Evolutionary conservation across 495 filamentous ascomycete genomes (phyloP).

Genomic region (Saxophila tyrrhenica): DNA sequence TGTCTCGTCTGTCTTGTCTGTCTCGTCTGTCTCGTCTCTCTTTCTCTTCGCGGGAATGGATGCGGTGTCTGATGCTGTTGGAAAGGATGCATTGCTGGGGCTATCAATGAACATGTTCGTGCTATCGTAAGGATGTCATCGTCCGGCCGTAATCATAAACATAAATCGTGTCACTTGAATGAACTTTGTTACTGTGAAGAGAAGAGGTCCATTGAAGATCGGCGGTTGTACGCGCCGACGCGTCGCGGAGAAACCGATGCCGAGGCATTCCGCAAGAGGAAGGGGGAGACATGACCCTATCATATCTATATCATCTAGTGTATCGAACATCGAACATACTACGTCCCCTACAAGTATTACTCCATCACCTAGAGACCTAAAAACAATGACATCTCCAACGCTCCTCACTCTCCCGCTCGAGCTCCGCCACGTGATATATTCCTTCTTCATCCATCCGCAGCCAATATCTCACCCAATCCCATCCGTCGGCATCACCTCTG

Average conservation of each 20-base stretch:
- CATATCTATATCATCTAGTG: no score
- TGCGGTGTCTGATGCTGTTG: background rate
- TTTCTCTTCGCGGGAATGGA: background rate
- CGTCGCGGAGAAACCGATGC: background rate
- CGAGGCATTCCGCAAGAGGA: background rate
- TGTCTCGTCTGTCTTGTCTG: constrained; percentile 30
- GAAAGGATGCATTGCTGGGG: background rate
- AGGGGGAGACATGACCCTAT: no score
- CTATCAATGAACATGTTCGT: background rate
- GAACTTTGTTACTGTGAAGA: no score
- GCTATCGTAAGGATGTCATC: background rate
- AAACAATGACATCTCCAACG: background rate
- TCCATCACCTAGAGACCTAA: background rate
- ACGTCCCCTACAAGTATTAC: background rate
- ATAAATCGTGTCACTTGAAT: no score
- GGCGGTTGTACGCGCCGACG: background rate
- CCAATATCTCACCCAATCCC: constrained; percentile 14
- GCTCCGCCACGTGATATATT: constrained; percentile 19
- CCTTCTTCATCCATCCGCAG: constrained; percentile 7
- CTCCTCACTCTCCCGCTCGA: constrained; percentile 16
- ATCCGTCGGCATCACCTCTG: constrained; percentile 17
- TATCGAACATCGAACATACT: no score
- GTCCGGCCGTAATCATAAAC: background rate
- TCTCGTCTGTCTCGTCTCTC: constrained; percentile 25
- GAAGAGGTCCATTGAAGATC: background rate